phyloP scores from a whole-genome alignment of 2,329 filamentous ascomycete species.

The Talaromyces verruculosus region DNA sequence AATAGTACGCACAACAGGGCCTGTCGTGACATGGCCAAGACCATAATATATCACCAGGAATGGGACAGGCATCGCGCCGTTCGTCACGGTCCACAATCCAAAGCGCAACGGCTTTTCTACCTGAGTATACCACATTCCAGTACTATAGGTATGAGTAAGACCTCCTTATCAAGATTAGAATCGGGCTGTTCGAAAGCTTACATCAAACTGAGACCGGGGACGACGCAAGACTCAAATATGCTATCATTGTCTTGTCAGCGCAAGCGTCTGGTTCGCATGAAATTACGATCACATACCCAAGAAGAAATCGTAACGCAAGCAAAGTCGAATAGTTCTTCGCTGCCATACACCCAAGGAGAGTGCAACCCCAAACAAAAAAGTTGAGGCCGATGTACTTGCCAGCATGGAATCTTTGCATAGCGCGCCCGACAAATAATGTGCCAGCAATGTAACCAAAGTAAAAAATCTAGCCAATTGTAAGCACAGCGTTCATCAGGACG shows the following conservation, averaged over 20 bases:
- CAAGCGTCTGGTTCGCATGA: not conserved
- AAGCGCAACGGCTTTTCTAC: constrained; percentile 1
- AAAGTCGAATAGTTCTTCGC: not conserved
- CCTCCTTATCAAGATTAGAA: too few relatives aligned
- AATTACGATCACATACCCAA: not conserved
- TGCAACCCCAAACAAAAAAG: not conserved
- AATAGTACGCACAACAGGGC: not conserved
- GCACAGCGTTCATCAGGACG: too few relatives aligned
- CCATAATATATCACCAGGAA: not conserved
- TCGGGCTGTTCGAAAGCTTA: too few relatives aligned
- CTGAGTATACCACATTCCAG: not conserved
- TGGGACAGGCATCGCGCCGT: not conserved
- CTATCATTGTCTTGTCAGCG: not conserved
- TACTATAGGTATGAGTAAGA: too few relatives aligned
- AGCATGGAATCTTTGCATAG: not conserved
- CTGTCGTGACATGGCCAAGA: not conserved
- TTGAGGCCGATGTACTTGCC: not conserved
- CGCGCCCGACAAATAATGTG: not conserved
- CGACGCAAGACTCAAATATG: not conserved
- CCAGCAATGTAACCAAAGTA: not conserved
- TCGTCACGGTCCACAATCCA: not conserved
- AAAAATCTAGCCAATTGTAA: not conserved
- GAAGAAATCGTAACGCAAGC: not conserved
- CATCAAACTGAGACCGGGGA: not conserved
- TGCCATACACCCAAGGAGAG: not conserved